These are phyloP conservation scores for Rhodotorula toruloides DNA, from an alignment of 768 basidiomycete species.

Conservation along the genomic window DNA sequence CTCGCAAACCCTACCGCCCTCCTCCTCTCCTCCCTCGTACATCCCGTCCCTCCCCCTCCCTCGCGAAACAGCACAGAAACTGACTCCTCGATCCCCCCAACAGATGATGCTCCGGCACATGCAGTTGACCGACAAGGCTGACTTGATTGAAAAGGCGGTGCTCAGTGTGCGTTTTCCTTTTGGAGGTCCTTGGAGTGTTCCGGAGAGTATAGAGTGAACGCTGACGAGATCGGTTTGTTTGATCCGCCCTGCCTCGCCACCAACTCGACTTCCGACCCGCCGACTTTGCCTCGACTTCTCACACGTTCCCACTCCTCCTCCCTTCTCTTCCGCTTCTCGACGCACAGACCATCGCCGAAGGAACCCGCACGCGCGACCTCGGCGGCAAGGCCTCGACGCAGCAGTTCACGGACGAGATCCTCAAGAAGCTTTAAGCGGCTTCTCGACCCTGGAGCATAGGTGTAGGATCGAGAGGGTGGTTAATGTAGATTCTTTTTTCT, in stretches of 20 bases:
- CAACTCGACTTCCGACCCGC: background rate
- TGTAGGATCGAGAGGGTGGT: too few relatives aligned
- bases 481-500: too few relatives aligned
- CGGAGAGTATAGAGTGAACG: constrained; percentile 82
- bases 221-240: too few relatives aligned
- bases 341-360: constrained; percentile 3
- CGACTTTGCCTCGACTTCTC: too few relatives aligned
- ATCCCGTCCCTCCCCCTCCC: too few relatives aligned
- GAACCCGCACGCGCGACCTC: constrained; percentile 77
- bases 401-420: constrained; percentile 39
- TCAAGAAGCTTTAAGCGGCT: constrained; percentile 36
- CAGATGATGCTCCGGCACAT: constrained; percentile 99
- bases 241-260: too few relatives aligned
- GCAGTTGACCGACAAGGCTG: constrained; percentile 75
- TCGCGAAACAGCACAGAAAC: too few relatives aligned
- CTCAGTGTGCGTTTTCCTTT: constrained; percentile 60
- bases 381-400: constrained; percentile 83
- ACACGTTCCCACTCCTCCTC: too few relatives aligned
- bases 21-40: constrained; percentile 57
- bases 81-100: too few relatives aligned
- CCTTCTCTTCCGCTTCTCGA: background rate
- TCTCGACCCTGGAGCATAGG: too few relatives aligned
- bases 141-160: constrained; percentile 85
- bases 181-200: constrained; percentile 67
- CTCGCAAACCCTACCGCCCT: constrained; percentile 99